Evolutionary conservation across 805 yeast species (phyloP).

Genomic region (Kodamaea laetipori): DNA sequence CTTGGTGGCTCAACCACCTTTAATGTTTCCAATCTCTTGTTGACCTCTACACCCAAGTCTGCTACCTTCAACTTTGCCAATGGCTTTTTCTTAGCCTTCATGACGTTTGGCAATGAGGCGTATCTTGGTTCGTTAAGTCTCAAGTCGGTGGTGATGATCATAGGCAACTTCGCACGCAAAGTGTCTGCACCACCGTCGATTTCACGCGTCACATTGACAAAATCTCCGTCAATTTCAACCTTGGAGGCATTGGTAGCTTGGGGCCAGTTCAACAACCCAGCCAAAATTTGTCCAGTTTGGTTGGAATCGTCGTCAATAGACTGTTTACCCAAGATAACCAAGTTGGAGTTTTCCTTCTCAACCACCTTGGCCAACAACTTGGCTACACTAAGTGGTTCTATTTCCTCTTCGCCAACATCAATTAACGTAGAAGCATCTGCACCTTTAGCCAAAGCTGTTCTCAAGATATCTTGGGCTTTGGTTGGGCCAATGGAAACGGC

Average conservation of each 20-base stretch:
- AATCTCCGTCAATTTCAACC: conserved; percentile 61
- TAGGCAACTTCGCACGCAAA: conserved; percentile 73
- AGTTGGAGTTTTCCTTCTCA: conserved; percentile 67
- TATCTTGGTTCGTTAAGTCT: conserved; percentile 94
- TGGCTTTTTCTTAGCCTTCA: conserved; percentile 98
- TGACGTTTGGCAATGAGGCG: conserved; percentile 92
- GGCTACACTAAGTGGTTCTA: conserved; percentile 90
- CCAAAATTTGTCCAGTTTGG: conserved; percentile 96
- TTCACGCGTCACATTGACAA: conserved; percentile 80
- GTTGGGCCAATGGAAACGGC: conserved; percentile 89
- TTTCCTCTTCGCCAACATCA: conserved; percentile 68
- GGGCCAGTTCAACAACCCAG: conserved; percentile 92
- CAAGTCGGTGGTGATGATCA: conserved; percentile 88
- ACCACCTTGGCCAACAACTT: conserved; percentile 77
- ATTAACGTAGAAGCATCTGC: conserved; percentile 83
- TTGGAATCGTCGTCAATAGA: conserved; percentile 94
- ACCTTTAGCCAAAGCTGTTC: conserved; percentile 93
- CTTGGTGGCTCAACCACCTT: conserved; percentile 84
- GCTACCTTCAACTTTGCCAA: conserved; percentile 62
- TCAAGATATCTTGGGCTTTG: conserved; percentile 83
- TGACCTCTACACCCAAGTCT: conserved; percentile 69
- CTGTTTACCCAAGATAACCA: conserved; percentile 92
- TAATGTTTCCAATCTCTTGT: conserved; percentile 64
- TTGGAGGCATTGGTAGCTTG: conserved; percentile 95
- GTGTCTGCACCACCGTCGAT: conserved; percentile 94